Evolutionary conservation across 2,329 filamentous ascomycete genomes (phyloP).

Genomic region (Eurotiales sp.): DNA sequence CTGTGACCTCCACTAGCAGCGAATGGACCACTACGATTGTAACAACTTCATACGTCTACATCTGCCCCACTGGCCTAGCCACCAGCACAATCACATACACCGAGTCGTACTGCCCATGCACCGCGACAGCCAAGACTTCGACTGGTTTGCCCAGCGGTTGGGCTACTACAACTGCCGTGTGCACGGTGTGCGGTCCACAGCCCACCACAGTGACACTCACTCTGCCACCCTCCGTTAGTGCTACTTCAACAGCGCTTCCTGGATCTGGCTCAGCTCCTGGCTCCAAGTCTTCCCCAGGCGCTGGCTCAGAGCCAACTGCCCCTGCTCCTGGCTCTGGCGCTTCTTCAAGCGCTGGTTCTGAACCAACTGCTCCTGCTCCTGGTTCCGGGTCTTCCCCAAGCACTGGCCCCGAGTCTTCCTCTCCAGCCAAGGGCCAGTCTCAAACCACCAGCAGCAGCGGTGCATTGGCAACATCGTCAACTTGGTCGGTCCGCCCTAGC

Average conservation of each 20-base stretch:
- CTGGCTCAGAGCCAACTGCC: background rate
- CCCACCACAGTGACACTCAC: constrained; percentile 21
- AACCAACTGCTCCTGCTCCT: background rate
- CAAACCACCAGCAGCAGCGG: constrained; percentile 8
- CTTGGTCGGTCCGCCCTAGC: constrained; percentile 8
- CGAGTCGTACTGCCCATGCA: constrained; percentile 21
- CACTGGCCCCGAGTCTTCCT: background rate
- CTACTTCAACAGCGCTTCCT: constrained; percentile 11
- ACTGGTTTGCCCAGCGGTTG: constrained; percentile 16
- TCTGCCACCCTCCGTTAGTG: constrained; percentile 12
- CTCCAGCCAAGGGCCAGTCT: background rate
- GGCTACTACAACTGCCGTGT: constrained; percentile 18
- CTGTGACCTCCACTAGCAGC: constrained; percentile 7
- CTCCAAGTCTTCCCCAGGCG: constrained; percentile 6
- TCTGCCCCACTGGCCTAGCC: constrained; percentile 28
- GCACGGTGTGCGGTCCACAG: constrained; percentile 21
- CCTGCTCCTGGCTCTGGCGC: constrained; percentile 1
- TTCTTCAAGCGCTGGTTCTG: constrained; percentile 1
- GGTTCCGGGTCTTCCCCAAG: constrained; percentile 5
- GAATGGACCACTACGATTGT: constrained; percentile 20
- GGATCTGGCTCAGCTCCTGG: constrained; percentile 9
- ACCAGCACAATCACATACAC: constrained; percentile 23
- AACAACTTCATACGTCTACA: constrained; percentile 25
- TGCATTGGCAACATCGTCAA: background rate
- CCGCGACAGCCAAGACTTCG: constrained; percentile 15